Evolutionary conservation across 169 alveolate species (phyloP), one percentile per base, ranked within the genome.

Genomic region (Cryptosporidium baileyi): DNA sequence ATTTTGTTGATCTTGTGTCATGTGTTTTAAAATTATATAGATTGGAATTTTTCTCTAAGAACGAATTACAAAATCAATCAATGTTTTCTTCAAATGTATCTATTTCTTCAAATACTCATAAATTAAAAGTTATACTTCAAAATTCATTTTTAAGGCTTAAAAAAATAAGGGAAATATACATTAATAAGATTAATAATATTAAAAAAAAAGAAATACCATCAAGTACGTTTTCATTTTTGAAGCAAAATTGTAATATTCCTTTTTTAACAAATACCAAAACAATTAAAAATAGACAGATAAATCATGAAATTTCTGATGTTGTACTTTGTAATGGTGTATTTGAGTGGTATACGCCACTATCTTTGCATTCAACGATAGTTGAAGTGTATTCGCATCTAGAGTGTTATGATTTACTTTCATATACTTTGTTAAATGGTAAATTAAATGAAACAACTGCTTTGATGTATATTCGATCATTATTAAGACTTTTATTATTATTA

Each of bases 291-390:
- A 74, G 26, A 36, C 67, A 54, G 13, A 26, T 74, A 54, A 51
- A 57, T 22, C 65, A 54, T 19, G 85, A 60, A 22, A 54, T 74
- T 47, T 51, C 85, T 19, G 67, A 57, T 1, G 6, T 74, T 3
- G 24, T 36, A n/a, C n/a, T 74, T n/a, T 74, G 85, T 19, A 34
- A 57, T 38, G 67, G 60, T 22, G 36, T 74, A 15, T 74, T 74
- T 43, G 85, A 74, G 28, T 74, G 85, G 85, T 26, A 74, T 15
- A 74, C 67, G 32, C 85, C 85, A n/a, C 52, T 59, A 45, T 54
- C 74, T 26, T 13, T 57, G 36, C 36, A 17, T 8, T 74, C 85
- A 13, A 74, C 67, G 7, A 74, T 74, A 19, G 85, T 74, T 24
- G 85, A 74, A 60, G 13, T 45, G 15, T 57, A 74, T 22, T 59